A percentile compares a stretch with the other conserved stretches of the same genome.
Evolutionary conservation across 768 basidiomycete genomes (phyloP).

Genomic region (Mycena vulgaris): DNA sequence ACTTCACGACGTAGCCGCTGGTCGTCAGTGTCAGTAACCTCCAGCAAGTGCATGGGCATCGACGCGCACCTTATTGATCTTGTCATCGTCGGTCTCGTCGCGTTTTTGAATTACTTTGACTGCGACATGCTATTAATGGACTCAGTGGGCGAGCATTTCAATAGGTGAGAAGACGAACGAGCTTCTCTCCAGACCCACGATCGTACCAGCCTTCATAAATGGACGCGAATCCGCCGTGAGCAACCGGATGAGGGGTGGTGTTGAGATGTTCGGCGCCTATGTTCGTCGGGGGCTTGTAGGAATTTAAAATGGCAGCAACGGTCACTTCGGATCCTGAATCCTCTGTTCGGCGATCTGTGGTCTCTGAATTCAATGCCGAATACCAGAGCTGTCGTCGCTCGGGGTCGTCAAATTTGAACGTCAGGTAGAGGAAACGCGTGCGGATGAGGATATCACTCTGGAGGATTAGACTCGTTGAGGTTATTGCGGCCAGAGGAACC

Average conservation of each 20-base stretch:
- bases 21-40: too few species aligned
- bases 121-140: not conserved
- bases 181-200: not conserved
- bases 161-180: not conserved
- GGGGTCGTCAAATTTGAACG: not conserved
- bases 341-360: not conserved
- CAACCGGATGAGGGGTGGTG: not conserved
- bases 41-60: too few species aligned
- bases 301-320: not conserved
- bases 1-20: slow-evolving; percentile 44
- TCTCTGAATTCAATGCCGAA: not conserved
- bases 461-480: not conserved
- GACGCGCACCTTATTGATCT: slow-evolving; percentile 10
- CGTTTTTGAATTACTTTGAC: slow-evolving; percentile 12
- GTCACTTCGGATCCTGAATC: not conserved
- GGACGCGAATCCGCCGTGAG: slow-evolving; percentile 14
- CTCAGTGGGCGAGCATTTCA: not conserved
- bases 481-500: not conserved
- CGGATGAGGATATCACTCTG: not conserved
- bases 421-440: not conserved
- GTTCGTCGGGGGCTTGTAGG: not conserved
- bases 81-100: not conserved
- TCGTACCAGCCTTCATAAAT: not conserved
- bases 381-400: not conserved
- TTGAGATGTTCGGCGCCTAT: not conserved